phyloP scores from a whole-genome alignment of 2,329 filamentous ascomycete species.

The Neurospora sp. region DNA sequence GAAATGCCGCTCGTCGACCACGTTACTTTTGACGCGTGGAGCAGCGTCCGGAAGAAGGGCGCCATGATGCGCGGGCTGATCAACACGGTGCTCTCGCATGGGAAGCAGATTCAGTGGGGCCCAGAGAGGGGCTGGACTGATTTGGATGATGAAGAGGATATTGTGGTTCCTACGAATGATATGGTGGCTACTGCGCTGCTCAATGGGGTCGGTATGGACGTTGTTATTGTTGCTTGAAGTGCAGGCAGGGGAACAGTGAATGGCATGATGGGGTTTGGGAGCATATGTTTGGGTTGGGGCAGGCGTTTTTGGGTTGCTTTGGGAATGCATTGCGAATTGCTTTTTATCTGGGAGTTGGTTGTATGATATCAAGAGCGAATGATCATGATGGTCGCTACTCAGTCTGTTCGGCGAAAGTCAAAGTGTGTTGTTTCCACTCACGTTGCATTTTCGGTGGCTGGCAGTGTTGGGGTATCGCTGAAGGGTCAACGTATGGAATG shows the following conservation, averaged over 20 bases:
- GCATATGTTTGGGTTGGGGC: background rate
- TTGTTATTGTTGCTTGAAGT: slow-evolving; percentile 3
- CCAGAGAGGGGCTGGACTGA: slow-evolving; percentile 56
- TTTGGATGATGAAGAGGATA: slow-evolving; percentile 30
- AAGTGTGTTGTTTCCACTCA: background rate
- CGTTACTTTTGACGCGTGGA: slow-evolving; percentile 61
- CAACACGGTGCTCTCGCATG: slow-evolving; percentile 35
- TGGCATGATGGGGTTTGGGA: background rate
- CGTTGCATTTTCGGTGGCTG: background rate
- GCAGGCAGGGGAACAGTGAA: background rate
- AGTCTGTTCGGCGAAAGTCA: background rate
- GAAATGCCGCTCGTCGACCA: slow-evolving; percentile 44
- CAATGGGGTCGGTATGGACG: slow-evolving; percentile 2
- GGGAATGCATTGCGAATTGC: background rate
- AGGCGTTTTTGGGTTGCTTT: background rate
- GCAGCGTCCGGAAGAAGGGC: slow-evolving; percentile 53
- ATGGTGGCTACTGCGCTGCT: slow-evolving; percentile 1
- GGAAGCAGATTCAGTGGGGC: slow-evolving; percentile 55
- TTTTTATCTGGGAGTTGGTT: background rate
- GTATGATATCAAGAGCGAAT: background rate
- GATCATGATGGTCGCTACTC: background rate
- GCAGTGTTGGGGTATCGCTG: background rate
- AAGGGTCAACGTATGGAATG: background rate
- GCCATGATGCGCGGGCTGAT: slow-evolving; percentile 54
- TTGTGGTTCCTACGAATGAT: background rate